Percentiles rank a stretch among this genome's conserved stretches.
phyloP scores from a whole-genome alignment of 2,329 filamentous ascomycete species.

The Cryphonectria parasitica region DNA sequence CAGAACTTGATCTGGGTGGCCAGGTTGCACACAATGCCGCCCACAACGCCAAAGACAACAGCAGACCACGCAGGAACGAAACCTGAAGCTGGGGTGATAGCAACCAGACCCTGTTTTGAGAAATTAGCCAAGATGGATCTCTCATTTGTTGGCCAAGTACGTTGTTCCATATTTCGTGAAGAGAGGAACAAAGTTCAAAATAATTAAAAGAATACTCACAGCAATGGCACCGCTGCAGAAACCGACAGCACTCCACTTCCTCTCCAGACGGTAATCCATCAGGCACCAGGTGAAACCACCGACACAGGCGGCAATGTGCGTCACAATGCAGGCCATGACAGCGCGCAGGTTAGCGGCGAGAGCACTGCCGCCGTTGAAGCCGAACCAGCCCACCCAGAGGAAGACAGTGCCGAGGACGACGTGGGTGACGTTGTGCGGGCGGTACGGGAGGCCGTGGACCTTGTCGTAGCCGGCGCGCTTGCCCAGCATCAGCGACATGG shows the following conservation, averaged over 20 bases:
- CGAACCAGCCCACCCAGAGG: constrained; percentile 95
- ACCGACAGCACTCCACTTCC: constrained; percentile 91
- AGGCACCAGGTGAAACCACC: constrained; percentile 84
- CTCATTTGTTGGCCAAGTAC: too few species aligned
- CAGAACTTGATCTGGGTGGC: constrained; percentile 79
- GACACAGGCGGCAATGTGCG: constrained; percentile 81
- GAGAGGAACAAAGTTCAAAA: not conserved
- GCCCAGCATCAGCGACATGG: constrained; percentile 74
- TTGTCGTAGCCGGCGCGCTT: constrained; percentile 67
- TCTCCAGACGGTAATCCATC: constrained; percentile 87
- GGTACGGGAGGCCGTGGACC: constrained; percentile 65
- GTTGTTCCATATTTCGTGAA: not conserved
- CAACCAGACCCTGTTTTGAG: constrained; percentile 68
- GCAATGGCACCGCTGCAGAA: constrained; percentile 91
- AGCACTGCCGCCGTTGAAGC: constrained; percentile 89
- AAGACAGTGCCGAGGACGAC: constrained; percentile 74
- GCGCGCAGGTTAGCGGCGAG: constrained; percentile 82
- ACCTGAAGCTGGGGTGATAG: constrained; percentile 82
- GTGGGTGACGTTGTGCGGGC: constrained; percentile 74
- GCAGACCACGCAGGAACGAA: constrained; percentile 72
- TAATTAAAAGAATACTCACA: constrained; percentile 2
- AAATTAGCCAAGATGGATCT: not conserved
- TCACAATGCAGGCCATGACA: constrained; percentile 87
- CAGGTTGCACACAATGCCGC: constrained; percentile 77
- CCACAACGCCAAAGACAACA: constrained; percentile 61